Conservation (phyloP, 495 filamentous ascomycete species). For the Lophiotrema nucula region DNA sequence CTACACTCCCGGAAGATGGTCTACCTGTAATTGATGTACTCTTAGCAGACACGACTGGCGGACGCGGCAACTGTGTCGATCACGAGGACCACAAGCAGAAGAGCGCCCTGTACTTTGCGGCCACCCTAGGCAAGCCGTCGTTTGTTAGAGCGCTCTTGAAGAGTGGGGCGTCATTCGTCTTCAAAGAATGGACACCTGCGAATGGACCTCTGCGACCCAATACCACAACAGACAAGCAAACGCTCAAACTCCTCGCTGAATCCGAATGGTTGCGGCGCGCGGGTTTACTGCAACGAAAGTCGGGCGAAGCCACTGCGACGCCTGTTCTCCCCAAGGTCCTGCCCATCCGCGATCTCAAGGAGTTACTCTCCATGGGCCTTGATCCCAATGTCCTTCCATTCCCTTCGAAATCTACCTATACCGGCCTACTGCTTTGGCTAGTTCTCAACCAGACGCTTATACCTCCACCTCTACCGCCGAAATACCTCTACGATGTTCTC, state of each 20-base stretch:
- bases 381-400: slow-evolving; percentile 8
- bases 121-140: slow-evolving; percentile 17
- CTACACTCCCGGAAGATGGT: slow-evolving; percentile 18
- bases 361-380: slow-evolving; percentile 23
- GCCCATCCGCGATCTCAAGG: neutral
- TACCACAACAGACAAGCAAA: slow-evolving; percentile 7
- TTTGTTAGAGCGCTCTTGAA: slow-evolving; percentile 19
- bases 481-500: slow-evolving; percentile 15
- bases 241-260: slow-evolving; percentile 17
- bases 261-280: slow-evolving; percentile 23
- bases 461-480: neutral
- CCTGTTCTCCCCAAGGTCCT: slow-evolving; percentile 17
- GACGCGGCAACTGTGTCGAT: slow-evolving; percentile 17
- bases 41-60: neutral
- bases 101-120: slow-evolving; percentile 23
- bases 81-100: slow-evolving; percentile 27
- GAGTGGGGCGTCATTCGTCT: slow-evolving; percentile 11
- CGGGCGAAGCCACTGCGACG: neutral
- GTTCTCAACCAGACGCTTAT: slow-evolving; percentile 10
- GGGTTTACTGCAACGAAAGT: slow-evolving; percentile 2
- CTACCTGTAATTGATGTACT: slow-evolving; percentile 20
- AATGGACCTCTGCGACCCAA: slow-evolving; percentile 11
- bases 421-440: slow-evolving; percentile 14
- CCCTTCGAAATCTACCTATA: neutral
- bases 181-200: slow-evolving; percentile 19